Evolutionary conservation across 371 early-diverging fungal species (phyloP).

Genomic region (Globomyces sp.): DNA sequence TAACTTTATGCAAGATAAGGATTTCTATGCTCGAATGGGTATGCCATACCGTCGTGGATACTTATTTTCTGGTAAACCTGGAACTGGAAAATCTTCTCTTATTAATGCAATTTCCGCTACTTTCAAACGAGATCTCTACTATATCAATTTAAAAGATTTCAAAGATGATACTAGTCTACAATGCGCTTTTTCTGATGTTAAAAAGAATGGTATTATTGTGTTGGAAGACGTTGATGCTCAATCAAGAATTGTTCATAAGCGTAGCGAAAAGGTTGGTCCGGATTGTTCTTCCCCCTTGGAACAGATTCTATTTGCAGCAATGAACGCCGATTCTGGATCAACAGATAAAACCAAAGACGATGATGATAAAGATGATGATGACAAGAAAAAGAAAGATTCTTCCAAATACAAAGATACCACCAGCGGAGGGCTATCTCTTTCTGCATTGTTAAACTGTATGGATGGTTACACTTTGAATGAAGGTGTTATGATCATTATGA

Average conservation of each 20-base stretch:
- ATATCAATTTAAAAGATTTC: constrained; percentile 89
- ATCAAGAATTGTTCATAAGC: too few species aligned
- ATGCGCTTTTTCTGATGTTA: constrained; percentile 88
- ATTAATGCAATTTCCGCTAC: constrained; percentile 98
- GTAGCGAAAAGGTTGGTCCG: too few species aligned
- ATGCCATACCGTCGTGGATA: constrained; percentile 98
- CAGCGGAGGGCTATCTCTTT: constrained; percentile 76
- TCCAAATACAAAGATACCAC: too few species aligned
- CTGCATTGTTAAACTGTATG: constrained; percentile 96
- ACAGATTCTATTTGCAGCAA: too few species aligned
- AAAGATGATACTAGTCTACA: constrained; percentile 89
- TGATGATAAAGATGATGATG: too few species aligned
- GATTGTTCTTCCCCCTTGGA: too few species aligned
- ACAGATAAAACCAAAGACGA: constrained; percentile 43
- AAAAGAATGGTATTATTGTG: constrained; percentile 93
- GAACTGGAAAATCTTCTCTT: constrained; percentile 97
- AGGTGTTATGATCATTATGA: constrained; percentile 97
- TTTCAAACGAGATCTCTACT: constrained; percentile 95
- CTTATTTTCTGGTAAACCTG: constrained; percentile 97
- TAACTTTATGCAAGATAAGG: too few species aligned
- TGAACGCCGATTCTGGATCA: constrained; percentile 68
- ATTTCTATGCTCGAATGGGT: constrained; percentile 32
- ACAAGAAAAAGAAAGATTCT: too few species aligned
- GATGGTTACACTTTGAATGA: constrained; percentile 98
- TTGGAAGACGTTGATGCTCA: constrained; percentile 98